Evolutionary conservation across 2,329 filamentous ascomycete genomes (phyloP), one percentile per base, ranked within the genome.

Genomic region (Chaetothyriales sp.): DNA sequence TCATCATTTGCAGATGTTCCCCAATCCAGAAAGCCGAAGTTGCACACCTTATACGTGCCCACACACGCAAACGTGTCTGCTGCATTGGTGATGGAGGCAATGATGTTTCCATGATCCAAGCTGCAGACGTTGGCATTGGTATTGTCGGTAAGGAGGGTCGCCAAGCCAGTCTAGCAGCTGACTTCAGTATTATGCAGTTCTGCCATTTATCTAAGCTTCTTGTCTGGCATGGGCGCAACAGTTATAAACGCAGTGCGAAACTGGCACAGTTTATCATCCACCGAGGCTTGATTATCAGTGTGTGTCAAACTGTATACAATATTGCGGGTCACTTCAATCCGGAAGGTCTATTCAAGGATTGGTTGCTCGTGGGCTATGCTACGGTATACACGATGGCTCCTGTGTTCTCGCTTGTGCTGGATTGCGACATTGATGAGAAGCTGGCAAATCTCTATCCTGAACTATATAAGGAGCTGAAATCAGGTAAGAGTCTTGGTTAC

Each of bases 81-180:
- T 96, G 92, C 64, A 98, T 98, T 59, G 92, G 92, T 36, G 92
- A 98, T 63, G 92, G 92, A 57, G 92, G 93, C 60, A 98, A 98
- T 68, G 93, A 98, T 65, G 92, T 98, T 3, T 90, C 84, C 59
- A 98, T 98, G 92, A 98, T 98, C 59, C 92, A 96, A 71, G 90
- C 92, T 6, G 92, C 93, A 0, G 92, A 98, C 62, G 89, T 98
- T 0, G 93, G 93, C 53, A 90, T 98, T 22, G 92, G 92, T 54
- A 98, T 98, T 55, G 92, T 96, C 0, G 92, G 92, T 53, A 98
- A 98, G 71, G 92, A 98, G 71, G 92, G 92, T 32, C 81, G 86
- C 20, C 92, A 98, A 71, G 92, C 92, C 36, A 92, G 84, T 63
- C 75, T 98, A 45, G 93, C 93, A 0, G 93, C 92, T 9, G 92